These are phyloP conservation scores for Paragyromitra xinjiangensis DNA, from an alignment of 495 filamentous ascomycete species.

Conservation along the genomic window DNA sequence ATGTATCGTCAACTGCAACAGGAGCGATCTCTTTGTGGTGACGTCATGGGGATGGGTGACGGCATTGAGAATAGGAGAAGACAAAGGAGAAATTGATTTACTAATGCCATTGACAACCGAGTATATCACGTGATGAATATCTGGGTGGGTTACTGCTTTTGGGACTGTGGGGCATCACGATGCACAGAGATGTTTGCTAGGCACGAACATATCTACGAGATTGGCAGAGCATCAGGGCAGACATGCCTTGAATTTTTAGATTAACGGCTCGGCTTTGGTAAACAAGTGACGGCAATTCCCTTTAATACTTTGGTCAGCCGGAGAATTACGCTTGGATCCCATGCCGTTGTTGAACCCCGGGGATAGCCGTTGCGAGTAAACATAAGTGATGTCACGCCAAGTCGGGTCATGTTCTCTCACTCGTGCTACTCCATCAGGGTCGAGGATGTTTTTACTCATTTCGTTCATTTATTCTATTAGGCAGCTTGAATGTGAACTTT, in stretches of 20 bases:
- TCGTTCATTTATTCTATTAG: no score
- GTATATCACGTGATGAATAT: neutral
- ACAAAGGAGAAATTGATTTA: neutral
- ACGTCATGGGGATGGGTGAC: slow-evolving; percentile 3
- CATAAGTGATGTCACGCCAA: neutral
- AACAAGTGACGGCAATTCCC: neutral
- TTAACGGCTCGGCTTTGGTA: neutral
- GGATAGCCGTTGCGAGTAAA: neutral
- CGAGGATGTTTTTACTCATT: neutral
- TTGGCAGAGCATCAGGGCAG: no score
- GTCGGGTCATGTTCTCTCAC: neutral
- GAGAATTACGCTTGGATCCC: neutral
- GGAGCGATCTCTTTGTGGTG: neutral
- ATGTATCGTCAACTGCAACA: slow-evolving; percentile 4
- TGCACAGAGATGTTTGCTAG: neutral
- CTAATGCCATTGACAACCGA: neutral
- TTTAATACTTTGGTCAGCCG: neutral
- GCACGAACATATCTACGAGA: neutral
- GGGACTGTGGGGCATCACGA: neutral
- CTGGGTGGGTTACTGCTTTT: neutral
- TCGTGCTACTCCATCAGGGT: neutral
- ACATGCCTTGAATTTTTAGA: neutral
- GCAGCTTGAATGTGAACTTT: no score
- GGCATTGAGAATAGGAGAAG: neutral
- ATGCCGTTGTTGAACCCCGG: neutral